These are phyloP conservation scores for Beta lomatogona DNA, from an alignment of 179 eudicot species.

Conservation along the genomic window DNA sequence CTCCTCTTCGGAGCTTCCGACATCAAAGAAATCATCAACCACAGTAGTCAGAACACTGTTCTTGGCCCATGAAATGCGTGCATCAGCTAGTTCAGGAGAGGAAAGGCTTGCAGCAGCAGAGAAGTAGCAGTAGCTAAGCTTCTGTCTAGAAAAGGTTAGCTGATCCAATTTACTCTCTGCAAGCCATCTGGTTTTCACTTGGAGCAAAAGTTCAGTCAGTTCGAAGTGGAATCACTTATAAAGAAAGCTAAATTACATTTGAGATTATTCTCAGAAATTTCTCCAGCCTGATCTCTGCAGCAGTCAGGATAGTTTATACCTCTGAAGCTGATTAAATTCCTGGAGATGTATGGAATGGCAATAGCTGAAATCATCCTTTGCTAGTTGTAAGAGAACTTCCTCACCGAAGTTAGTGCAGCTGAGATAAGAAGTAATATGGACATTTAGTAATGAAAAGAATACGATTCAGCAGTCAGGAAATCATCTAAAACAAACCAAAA, in stretches of 20 bases:
- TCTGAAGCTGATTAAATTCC: slow-evolving; percentile 67
- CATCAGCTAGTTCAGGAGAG: slow-evolving; percentile 73
- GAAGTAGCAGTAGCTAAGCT: slow-evolving; percentile 86
- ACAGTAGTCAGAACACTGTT: slow-evolving; percentile 82
- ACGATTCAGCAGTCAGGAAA: background rate
- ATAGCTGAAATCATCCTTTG: slow-evolving; percentile 68
- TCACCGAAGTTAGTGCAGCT: slow-evolving; percentile 55
- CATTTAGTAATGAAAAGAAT: background rate
- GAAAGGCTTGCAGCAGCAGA: slow-evolving; percentile 78
- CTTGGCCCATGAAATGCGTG: slow-evolving; percentile 94
- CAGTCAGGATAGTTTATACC: slow-evolving; percentile 42
- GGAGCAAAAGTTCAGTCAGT: background rate
- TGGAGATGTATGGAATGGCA: slow-evolving; percentile 61
- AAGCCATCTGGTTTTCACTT: slow-evolving; percentile 59
- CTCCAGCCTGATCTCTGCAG: no score
- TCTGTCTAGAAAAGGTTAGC: slow-evolving; percentile 87
- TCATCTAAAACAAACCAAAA: background rate
- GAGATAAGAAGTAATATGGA: slow-evolving; percentile 25
- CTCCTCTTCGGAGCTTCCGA: slow-evolving; percentile 81
- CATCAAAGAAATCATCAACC: slow-evolving; percentile 93
- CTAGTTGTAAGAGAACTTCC: slow-evolving; percentile 50
- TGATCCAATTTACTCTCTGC: slow-evolving; percentile 63
- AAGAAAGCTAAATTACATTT: background rate
- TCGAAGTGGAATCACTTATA: background rate
- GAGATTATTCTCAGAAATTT: background rate